Evolutionary conservation across 2,329 filamentous ascomycete species (phyloP), one percentile per base, ranked within the genome.

Genomic region (Talaromyces sp.): DNA sequence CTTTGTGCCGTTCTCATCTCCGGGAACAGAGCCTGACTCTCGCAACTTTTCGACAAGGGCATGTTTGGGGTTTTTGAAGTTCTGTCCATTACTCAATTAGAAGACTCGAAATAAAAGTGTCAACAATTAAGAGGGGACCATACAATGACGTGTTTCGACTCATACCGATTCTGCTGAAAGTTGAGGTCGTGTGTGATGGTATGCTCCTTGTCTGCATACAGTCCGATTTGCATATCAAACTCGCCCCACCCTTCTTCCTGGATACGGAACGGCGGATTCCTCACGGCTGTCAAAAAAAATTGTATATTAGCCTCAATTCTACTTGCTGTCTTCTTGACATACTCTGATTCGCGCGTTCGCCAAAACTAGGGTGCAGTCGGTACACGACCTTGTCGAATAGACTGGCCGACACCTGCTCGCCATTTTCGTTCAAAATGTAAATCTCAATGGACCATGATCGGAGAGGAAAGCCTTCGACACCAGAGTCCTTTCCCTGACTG

Each of bases 181-280:
- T 98, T 97, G 64, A 99, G 84, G 73, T 99, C 95, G 76, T 99
- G 95, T 57, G 83, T 79, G 66, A 99, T 83, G 14, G 85, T 82
- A 71, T 92, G 86, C 72, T 96, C 94, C 82, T 97, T 97, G 77
- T 95, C 92, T 51, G 89, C 90, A 72, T 88, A 89, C 68, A 96
- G 84, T 65, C 90, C 87, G 71, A 98, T 95, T 55, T 82, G 83
- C 87, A 99, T 94, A 74, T 98, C 95, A 75, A 99, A 99, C 79
- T 98, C 95, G 72, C 95, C 95, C 95, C 95, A 99, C 68, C 95
- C 95, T 78, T 97, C 91, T 78, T 99, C 96, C 66, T 87, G 83
- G 77, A 96, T 96, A 67, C 84, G 85, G 80, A 98, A 99, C 0
- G 95, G 95, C 0, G 92, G 86, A 66, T 90, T 88, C 72, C 88